A percentile compares a stretch with the other conserved stretches of the same genome.
These are phyloP conservation scores for Jacaranda copaia DNA, from an alignment of 257 asterid species.

Conservation along the genomic window DNA sequence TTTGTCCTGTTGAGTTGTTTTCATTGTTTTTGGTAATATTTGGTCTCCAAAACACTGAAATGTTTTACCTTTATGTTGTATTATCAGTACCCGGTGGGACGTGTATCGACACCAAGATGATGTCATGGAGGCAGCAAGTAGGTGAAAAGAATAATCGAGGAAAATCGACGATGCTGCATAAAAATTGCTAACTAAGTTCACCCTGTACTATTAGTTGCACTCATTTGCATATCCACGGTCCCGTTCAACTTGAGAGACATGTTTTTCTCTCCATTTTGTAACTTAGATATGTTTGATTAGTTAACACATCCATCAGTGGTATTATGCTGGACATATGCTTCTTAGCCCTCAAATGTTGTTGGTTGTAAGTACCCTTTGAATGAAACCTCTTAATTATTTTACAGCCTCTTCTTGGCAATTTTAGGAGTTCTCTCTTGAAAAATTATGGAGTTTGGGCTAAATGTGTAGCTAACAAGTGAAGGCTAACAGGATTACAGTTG, in stretches of 20 bases:
- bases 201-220: constrained; percentile 11
- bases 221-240: not conserved
- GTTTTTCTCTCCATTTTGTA: not conserved
- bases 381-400: not conserved
- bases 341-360: not conserved
- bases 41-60: not conserved
- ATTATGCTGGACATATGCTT: not conserved
- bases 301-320: not conserved
- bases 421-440: not conserved
- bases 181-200: not conserved
- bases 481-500: not conserved
- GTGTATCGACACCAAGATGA: constrained; percentile 38
- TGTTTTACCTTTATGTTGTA: not conserved
- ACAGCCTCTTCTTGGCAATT: not conserved
- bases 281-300: not conserved
- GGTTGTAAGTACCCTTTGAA: not conserved
- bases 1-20: not conserved
- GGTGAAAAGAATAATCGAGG: not conserved
- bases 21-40: not conserved
- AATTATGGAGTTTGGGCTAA: not conserved
- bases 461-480: not conserved
- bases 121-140: constrained; percentile 13
- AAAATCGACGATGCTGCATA: constrained; percentile 8
- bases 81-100: constrained; percentile 29
- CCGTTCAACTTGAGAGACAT: not conserved